These are phyloP conservation scores for Ceratocystis huliohia DNA, from an alignment of 2,329 filamentous ascomycete species.

Conservation along the genomic window DNA sequence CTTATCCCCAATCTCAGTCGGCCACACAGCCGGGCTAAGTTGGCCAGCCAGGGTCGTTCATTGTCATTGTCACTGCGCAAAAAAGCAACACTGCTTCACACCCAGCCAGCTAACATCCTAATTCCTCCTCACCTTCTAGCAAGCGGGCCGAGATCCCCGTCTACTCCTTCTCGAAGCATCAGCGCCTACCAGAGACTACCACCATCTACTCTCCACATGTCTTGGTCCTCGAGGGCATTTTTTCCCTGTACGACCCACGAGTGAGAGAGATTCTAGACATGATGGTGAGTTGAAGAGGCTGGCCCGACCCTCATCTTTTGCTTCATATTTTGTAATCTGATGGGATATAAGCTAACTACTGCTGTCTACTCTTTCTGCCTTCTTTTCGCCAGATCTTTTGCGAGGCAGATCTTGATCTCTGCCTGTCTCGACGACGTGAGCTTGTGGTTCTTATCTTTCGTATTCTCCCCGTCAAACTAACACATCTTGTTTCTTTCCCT, in stretches of 20 bases:
- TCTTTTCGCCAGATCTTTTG: slow-evolving; percentile 60
- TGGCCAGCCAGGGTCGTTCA: no score
- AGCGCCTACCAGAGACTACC: slow-evolving; percentile 63
- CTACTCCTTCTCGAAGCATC: slow-evolving; percentile 90
- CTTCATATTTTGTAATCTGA: not conserved
- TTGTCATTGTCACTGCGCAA: no score
- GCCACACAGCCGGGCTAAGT: no score
- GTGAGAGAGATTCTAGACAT: slow-evolving; percentile 82
- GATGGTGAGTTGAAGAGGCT: slow-evolving; percentile 43
- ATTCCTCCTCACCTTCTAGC: slow-evolving; percentile 32
- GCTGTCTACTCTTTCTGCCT: not conserved
- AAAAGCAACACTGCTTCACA: not conserved
- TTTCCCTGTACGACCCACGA: slow-evolving; percentile 79
- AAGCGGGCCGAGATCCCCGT: slow-evolving; percentile 83
- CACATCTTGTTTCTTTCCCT: not conserved
- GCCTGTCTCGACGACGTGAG: slow-evolving; percentile 74
- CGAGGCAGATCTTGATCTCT: slow-evolving; percentile 89
- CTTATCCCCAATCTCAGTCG: no score
- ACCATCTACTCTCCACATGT: slow-evolving; percentile 95
- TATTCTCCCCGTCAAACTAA: not conserved
- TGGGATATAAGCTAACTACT: not conserved
- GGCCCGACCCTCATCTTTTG: not conserved
- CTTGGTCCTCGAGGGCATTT: slow-evolving; percentile 87
- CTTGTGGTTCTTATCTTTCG: slow-evolving; percentile 13
- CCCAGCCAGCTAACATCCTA: not conserved